These are phyloP conservation scores for Metschnikowia drakensbergensis DNA, from an alignment of 805 yeast species.

Conservation along the genomic window DNA sequence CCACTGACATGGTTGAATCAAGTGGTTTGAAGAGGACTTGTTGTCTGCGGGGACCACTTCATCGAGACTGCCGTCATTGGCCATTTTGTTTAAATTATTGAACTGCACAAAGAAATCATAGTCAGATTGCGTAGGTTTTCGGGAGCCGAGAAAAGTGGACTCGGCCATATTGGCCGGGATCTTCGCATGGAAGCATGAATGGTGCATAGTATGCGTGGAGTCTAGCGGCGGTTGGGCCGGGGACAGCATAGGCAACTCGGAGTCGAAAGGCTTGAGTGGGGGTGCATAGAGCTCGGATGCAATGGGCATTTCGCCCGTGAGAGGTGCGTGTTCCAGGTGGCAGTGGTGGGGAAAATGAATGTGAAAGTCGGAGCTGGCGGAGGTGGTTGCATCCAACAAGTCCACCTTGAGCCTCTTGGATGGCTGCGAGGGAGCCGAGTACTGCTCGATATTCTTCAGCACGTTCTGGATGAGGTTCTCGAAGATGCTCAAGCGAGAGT, in stretches of 20 bases:
- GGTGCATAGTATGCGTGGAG: conserved; percentile 23
- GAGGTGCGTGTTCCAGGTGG: conserved; percentile 19
- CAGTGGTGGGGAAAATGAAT: conserved; percentile 41
- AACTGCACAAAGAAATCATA: conserved; percentile 38
- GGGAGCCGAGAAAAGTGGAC: conserved; percentile 1
- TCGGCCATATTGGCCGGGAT: conserved; percentile 24
- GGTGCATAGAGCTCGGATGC: background rate
- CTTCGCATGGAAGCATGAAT: conserved; percentile 45
- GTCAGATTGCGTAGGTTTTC: conserved; percentile 23
- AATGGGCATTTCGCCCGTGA: background rate
- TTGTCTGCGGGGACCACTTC: conserved; percentile 2
- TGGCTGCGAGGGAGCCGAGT: conserved; percentile 5
- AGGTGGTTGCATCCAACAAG: conserved; percentile 1
- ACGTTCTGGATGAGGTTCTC: conserved; percentile 38
- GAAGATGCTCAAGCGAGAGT: conserved; percentile 32
- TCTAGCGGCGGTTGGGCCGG: background rate
- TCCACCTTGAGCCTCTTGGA: background rate
- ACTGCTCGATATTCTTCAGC: conserved; percentile 25
- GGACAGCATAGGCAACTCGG: background rate
- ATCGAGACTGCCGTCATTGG: conserved; percentile 5
- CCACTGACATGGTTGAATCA: conserved; percentile 57
- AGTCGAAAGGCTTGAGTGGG: background rate
- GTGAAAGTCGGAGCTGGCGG: conserved; percentile 20
- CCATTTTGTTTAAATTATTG: conserved; percentile 25
- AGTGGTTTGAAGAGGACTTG: background rate